Percentiles rank a stretch among this genome's conserved stretches.
Conservation (phyloP, 352 stramenopile species). For the Phytophthora pisi region DNA sequence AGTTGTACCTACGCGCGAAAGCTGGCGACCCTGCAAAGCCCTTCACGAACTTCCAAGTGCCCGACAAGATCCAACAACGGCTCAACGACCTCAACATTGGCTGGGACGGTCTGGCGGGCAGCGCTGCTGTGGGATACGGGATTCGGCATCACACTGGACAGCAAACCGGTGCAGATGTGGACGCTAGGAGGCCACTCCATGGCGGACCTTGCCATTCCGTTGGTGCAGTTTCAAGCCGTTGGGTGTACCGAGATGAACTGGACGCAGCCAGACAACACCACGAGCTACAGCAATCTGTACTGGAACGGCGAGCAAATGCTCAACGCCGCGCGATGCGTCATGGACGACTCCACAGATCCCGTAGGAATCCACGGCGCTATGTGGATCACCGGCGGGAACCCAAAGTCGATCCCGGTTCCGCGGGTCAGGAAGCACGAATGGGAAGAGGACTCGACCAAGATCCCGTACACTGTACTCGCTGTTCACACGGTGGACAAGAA, state of each 20-base stretch:
- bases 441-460: not conserved
- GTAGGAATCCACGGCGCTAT: slow-evolving; percentile 25
- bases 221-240: slow-evolving; percentile 10
- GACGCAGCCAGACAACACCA: slow-evolving; percentile 6
- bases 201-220: slow-evolving; percentile 18
- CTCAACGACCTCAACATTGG: slow-evolving; percentile 11
- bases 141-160: slow-evolving; percentile 13
- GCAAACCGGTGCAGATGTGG: slow-evolving; percentile 20
- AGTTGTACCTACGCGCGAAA: not conserved
- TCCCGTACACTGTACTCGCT: slow-evolving; percentile 21
- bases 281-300: slow-evolving; percentile 8
- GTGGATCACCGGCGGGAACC: slow-evolving; percentile 29
- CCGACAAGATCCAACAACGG: not conserved
- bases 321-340: slow-evolving; percentile 26
- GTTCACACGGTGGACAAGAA: slow-evolving; percentile 20
- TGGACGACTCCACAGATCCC: slow-evolving; percentile 17
- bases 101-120: slow-evolving; percentile 21
- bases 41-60: not conserved
- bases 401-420: not conserved
- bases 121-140: slow-evolving; percentile 40
- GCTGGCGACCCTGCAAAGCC: not conserved
- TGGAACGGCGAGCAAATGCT: slow-evolving; percentile 43
- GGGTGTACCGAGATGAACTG: slow-evolving; percentile 26
- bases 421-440: slow-evolving; percentile 9
- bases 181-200: slow-evolving; percentile 23